Base-by-base conservation (phyloP, 2,329 filamentous ascomycete species). In the Claviceps quebecensis region DNA sequence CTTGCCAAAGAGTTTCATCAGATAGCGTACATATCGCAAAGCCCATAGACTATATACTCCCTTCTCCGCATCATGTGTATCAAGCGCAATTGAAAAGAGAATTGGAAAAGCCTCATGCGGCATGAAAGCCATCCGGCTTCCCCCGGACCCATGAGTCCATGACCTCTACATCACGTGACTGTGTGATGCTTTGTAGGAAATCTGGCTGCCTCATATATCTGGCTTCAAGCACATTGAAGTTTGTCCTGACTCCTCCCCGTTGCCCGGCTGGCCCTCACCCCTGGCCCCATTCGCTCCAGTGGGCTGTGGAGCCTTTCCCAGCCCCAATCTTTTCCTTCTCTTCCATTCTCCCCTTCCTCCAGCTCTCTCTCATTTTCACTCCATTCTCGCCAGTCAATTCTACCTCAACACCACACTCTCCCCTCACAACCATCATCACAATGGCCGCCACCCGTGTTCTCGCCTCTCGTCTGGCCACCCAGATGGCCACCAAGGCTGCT, bases 381-480 rank as follows among this genome's bases (percentile, higher is more conserved):
- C 59, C 62, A 60, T 60, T 59, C 58, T 61, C 60, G 54, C 60
- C 58, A 53, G 48, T 60, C 62, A 63, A 60, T 43, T 43, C 59
- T 58, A 60, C 59, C 36, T 56, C 59, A 56, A 50, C 53, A 53
- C 55, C 54, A 56, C 49, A 56, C 49, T 53, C 54, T 54, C 58
- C 53, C 60, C 63, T 55, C 56, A 65, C 59, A 73, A 71, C 75
- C 75, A 72, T 81, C 77, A 73, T 81, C 78, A 80, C 78, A 87
- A 89, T 89, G 85, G 82, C 84, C 72, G 81, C 84, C 72, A 75
- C 80, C 71, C 84, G 85, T 75, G 78, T 87, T 71, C 77, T 87
- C 74, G 81, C 84, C 70, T 83, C 83, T 67, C 81, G 85, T 72
- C 78, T 88, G 76, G 83, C 84, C 72, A 77, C 81, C 69, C 79